A percentile compares a stretch with the other conserved stretches of the same genome.
phyloP scores from a whole-genome alignment of 805 yeast genomes.

The Wickerhamiella bombiphila region DNA sequence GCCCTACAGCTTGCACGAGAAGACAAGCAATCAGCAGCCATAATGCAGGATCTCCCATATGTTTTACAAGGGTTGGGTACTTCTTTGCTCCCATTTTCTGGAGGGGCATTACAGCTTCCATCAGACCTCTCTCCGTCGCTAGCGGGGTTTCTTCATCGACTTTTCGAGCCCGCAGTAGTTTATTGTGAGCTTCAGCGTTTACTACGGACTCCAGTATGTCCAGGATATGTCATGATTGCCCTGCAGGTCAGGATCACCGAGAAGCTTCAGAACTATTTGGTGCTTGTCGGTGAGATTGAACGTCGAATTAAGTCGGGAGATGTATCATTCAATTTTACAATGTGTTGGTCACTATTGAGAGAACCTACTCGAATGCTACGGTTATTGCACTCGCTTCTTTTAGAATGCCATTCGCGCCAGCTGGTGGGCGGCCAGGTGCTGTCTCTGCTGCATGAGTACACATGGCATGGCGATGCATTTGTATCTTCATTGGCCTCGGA shows the following conservation, averaged over 20 bases:
- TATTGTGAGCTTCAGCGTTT: slow-evolving; percentile 33
- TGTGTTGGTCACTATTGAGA: slow-evolving; percentile 23
- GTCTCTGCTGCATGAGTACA: slow-evolving; percentile 34
- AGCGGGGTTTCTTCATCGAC: slow-evolving; percentile 37
- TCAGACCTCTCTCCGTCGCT: slow-evolving; percentile 35
- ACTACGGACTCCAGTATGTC: slow-evolving; percentile 22
- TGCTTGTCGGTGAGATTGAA: slow-evolving; percentile 31
- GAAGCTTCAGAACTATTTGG: slow-evolving; percentile 31
- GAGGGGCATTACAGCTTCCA: slow-evolving; percentile 6
- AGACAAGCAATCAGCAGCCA: not conserved
- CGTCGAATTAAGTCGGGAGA: slow-evolving; percentile 15
- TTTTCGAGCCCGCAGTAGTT: slow-evolving; percentile 61
- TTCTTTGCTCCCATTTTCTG: not conserved
- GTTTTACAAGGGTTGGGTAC: slow-evolving; percentile 18
- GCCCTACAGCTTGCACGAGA: not conserved
- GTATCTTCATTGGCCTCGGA: slow-evolving; percentile 31
- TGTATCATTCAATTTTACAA: slow-evolving; percentile 9
- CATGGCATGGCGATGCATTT: slow-evolving; percentile 49
- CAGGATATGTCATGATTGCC: slow-evolving; percentile 44
- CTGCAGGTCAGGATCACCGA: slow-evolving; percentile 34
- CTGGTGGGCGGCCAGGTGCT: slow-evolving; percentile 41
- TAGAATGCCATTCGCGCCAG: slow-evolving; percentile 20
- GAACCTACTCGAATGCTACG: slow-evolving; percentile 45
- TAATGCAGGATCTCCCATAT: slow-evolving; percentile 30
- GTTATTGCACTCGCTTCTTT: slow-evolving; percentile 34